A percentile compares a stretch with the other conserved stretches of the same genome.
These are phyloP conservation scores for Capsicum rhomboideum DNA, from an alignment of 257 asterid species.

Conservation along the genomic window DNA sequence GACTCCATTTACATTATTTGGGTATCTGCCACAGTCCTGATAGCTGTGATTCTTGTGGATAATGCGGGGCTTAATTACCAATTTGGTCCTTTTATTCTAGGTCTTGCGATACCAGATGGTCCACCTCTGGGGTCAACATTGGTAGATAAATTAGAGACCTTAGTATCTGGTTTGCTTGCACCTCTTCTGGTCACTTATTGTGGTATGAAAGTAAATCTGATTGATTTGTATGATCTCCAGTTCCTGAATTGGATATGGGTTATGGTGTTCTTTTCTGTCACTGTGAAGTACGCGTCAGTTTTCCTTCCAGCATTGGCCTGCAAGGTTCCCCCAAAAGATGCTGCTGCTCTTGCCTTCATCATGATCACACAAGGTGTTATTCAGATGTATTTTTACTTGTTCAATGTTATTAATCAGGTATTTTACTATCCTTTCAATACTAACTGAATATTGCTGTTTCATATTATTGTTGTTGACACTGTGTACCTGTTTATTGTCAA, in stretches of 20 bases:
- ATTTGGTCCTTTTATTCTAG: slow-evolving; percentile 77
- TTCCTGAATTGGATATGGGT: slow-evolving; percentile 31
- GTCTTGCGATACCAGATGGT: slow-evolving; percentile 77
- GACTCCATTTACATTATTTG: slow-evolving; percentile 34
- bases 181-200: slow-evolving; percentile 75
- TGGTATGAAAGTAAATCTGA: slow-evolving; percentile 59
- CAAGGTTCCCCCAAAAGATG: slow-evolving; percentile 65
- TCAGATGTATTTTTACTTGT: slow-evolving; percentile 61
- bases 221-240: slow-evolving; percentile 39
- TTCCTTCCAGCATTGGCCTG: slow-evolving; percentile 49
- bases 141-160: slow-evolving; percentile 61
- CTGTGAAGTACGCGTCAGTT: slow-evolving; percentile 30
- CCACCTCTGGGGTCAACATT: slow-evolving; percentile 85
- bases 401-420: slow-evolving; percentile 20
- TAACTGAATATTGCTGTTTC: neutral
- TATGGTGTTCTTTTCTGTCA: slow-evolving; percentile 9
- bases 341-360: slow-evolving; percentile 60
- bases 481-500: neutral
- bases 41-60: slow-evolving; percentile 47
- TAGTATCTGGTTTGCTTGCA: slow-evolving; percentile 52
- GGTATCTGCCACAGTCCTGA: slow-evolving; percentile 36
- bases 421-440: neutral
- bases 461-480: neutral
- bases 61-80: slow-evolving; percentile 59
- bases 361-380: slow-evolving; percentile 76